Percentiles rank a stretch among this genome's conserved stretches.
Conservation (phyloP, 2,329 filamentous ascomycete genomes). For the Sporothrix globosa region DNA sequence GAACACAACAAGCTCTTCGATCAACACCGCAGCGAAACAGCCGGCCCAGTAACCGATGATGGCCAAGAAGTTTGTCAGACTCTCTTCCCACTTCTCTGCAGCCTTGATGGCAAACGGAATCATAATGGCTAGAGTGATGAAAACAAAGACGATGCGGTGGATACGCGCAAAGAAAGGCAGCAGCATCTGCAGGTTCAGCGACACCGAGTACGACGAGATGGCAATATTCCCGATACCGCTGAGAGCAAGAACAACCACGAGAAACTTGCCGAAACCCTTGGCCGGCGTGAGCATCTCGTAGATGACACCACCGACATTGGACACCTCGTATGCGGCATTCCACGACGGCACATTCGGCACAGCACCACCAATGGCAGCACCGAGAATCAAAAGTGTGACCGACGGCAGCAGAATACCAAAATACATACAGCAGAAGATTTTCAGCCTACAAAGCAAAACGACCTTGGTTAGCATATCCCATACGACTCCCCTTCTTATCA, state of each 20-base stretch:
- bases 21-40: constrained; percentile 56
- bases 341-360: constrained; percentile 50
- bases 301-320: constrained; percentile 52
- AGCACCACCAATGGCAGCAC: constrained; percentile 56
- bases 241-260: constrained; percentile 52
- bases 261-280: constrained; percentile 53
- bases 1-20: constrained; percentile 54
- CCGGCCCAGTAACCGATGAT: constrained; percentile 64
- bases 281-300: constrained; percentile 52
- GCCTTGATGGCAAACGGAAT: constrained; percentile 62
- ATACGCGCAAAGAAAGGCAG: constrained; percentile 59
- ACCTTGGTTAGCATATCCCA: not conserved
- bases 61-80: constrained; percentile 60
- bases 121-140: constrained; percentile 61
- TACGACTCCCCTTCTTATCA: not conserved
- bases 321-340: constrained; percentile 47
- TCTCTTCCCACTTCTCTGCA: constrained; percentile 59
- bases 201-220: constrained; percentile 47
- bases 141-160: constrained; percentile 60
- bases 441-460: constrained; percentile 40
- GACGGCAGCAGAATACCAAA: constrained; percentile 55
- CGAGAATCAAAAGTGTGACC: constrained; percentile 53
- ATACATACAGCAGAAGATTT: constrained; percentile 56
- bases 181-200: constrained; percentile 56
- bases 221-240: constrained; percentile 51